Evolutionary conservation across 371 early-diverging fungal genomes (phyloP).

Genomic region (Mucor velutinosus): DNA sequence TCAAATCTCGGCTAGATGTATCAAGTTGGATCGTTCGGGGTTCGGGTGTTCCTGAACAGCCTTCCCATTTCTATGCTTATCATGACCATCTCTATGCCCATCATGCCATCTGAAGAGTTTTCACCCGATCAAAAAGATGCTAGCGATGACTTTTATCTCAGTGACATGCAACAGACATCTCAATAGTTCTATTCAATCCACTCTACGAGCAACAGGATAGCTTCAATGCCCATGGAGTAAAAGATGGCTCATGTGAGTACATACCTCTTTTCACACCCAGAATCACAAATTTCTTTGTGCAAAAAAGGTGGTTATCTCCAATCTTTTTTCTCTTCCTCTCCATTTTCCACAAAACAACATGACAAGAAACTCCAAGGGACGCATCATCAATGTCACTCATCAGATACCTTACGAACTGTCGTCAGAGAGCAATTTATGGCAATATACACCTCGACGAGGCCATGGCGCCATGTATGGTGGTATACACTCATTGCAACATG

Average conservation of each 20-base stretch:
- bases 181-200: no score
- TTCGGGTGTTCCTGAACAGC: background rate
- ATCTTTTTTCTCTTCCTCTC: background rate
- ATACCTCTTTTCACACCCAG: background rate
- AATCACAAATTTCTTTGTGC: background rate
- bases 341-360: background rate
- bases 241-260: background rate
- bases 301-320: background rate
- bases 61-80: no score
- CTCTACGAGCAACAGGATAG: no score
- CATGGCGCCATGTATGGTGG: constrained; percentile 80
- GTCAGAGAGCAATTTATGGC: constrained; percentile 11
- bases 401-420: constrained; percentile 21
- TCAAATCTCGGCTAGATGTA: background rate
- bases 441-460: constrained; percentile 52
- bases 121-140: background rate
- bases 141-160: no score
- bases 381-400: constrained; percentile 26
- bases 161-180: no score
- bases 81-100: no score
- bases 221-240: background rate
- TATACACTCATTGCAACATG: constrained; percentile 54
- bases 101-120: background rate
- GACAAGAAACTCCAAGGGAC: constrained; percentile 4
- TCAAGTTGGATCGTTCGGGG: background rate